Conservation (phyloP, 2,329 filamentous ascomycete genomes). For the Xylariaceae sp. region DNA sequence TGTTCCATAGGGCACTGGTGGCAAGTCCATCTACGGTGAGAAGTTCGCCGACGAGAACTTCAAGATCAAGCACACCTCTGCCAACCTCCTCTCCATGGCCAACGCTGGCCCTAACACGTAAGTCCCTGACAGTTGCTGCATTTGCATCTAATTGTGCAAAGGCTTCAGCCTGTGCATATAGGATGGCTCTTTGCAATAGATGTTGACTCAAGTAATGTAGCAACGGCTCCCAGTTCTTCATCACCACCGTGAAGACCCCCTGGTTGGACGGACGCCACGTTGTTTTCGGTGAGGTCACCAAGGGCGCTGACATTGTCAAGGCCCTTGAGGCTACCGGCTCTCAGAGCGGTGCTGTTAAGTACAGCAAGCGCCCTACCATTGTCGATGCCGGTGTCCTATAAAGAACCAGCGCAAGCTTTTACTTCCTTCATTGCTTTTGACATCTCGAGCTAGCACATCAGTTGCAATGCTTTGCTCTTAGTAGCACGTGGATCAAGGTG, state of each 20-base stretch:
- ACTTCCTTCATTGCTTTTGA: conserved; percentile 20
- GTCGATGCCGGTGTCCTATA: conserved; percentile 48
- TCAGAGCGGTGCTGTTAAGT: conserved; percentile 50
- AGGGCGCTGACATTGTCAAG: conserved; percentile 49
- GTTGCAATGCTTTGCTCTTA: conserved; percentile 13
- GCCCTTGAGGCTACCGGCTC: conserved; percentile 57
- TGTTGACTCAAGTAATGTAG: conserved; percentile 43
- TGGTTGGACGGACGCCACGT: conserved; percentile 83
- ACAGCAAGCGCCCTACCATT: conserved; percentile 55
- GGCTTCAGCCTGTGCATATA: background rate
- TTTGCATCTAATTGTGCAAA: background rate
- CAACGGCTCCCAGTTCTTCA: conserved; percentile 97
- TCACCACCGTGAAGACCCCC: conserved; percentile 85
- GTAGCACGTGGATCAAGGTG: conserved; percentile 9
- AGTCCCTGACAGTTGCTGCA: conserved; percentile 27
- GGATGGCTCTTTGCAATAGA: background rate
- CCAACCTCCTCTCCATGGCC: conserved; percentile 87
- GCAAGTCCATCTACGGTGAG: conserved; percentile 91
- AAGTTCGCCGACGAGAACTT: conserved; percentile 97
- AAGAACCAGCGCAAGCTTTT: conserved; percentile 21
- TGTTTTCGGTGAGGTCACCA: conserved; percentile 71
- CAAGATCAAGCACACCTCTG: conserved; percentile 63
- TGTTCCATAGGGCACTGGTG: conserved; percentile 67
- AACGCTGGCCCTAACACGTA: conserved; percentile 93
- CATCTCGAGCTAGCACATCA: conserved; percentile 19